phyloP scores from a whole-genome alignment of 495 filamentous ascomycete species.

The Choiromyces venosus region DNA sequence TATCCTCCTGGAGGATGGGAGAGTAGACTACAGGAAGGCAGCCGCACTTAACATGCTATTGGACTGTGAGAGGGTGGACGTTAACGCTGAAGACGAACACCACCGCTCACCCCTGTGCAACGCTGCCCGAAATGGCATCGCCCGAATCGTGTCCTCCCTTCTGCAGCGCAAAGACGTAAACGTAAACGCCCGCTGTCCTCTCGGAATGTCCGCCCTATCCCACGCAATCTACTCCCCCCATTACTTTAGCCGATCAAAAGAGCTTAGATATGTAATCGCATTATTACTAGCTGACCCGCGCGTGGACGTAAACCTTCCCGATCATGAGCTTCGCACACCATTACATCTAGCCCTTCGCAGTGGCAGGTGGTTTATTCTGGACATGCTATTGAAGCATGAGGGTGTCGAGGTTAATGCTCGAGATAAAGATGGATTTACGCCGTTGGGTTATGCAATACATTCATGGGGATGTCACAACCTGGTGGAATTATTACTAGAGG shows the following conservation, averaged over 20 bases:
- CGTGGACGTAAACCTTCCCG: neutral
- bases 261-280: no score
- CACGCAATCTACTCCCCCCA: no score
- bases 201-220: neutral
- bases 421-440: neutral
- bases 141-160: neutral
- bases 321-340: neutral
- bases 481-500: neutral
- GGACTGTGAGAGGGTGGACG: neutral
- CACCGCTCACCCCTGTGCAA: neutral
- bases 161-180: neutral
- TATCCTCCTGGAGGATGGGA: neutral
- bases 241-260: no score
- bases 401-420: neutral
- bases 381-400: no score
- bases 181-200: neutral
- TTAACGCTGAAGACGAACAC: neutral
- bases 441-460: no score
- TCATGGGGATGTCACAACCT: neutral
- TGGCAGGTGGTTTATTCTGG: no score
- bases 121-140: neutral
- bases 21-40: neutral
- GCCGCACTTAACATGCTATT: neutral
- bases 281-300: neutral
- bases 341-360: neutral